Percentiles rank a stretch among this genome's conserved stretches.
Evolutionary conservation across 139 green algal species (phyloP).

Genomic region (Chlamydomonas sp.): DNA sequence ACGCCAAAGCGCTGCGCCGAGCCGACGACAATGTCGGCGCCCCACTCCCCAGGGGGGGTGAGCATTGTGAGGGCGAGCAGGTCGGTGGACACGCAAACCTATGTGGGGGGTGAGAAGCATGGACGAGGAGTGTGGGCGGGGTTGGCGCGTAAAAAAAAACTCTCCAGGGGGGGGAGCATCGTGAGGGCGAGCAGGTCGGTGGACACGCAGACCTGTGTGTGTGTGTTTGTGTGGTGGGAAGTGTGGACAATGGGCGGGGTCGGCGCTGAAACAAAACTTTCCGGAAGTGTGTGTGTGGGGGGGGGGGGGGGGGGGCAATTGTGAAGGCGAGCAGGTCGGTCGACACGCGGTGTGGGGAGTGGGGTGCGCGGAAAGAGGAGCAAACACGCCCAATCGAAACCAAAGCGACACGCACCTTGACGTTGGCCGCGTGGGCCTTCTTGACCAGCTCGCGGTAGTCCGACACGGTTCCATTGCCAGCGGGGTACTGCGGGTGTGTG

Average conservation of each 20-base stretch:
- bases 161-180: conserved; percentile 80
- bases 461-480: conserved; percentile 82
- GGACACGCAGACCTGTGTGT: conserved; percentile 73
- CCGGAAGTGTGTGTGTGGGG: no score
- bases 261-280: no score
- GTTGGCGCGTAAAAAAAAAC: no score
- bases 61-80: conserved; percentile 92
- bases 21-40: conserved; percentile 95
- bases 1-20: conserved; percentile 90
- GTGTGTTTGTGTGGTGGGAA: no score
- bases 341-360: no score
- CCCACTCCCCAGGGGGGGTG: conserved; percentile 90
- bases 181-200: conserved; percentile 97
- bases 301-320: conserved; percentile 79
- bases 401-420: conserved; percentile 54
- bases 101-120: no score
- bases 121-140: neutral
- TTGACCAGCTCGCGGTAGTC: conserved; percentile 79
- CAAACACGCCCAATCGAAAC: neutral
- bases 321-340: conserved; percentile 97
- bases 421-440: conserved; percentile 51
- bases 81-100: conserved; percentile 88
- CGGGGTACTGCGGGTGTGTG: conserved; percentile 97
- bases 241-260: conserved; percentile 8
- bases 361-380: neutral